Percentiles rank a stretch among this genome's conserved stretches.
These are phyloP conservation scores for Bruguiera parviflora DNA, from an alignment of 345 rosid species.

Conservation along the genomic window DNA sequence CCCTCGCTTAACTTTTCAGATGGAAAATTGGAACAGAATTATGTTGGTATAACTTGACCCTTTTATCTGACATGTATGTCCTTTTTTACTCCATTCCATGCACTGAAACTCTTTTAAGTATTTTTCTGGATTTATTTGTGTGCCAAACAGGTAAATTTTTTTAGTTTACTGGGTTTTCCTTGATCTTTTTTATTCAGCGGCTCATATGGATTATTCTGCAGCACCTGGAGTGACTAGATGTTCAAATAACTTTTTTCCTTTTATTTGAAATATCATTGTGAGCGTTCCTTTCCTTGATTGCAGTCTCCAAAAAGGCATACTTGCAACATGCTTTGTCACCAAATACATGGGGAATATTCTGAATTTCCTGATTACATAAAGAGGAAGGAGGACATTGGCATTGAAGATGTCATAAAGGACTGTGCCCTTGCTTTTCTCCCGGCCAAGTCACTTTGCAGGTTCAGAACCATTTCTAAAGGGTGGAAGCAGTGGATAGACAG, in stretches of 20 bases:
- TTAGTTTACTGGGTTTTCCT: no score
- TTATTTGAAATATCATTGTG: background rate
- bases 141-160: no score
- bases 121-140: no score
- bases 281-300: background rate
- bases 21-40: no score
- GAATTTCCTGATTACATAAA: background rate
- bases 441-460: conserved; percentile 40
- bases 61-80: no score
- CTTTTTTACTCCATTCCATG: no score
- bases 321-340: background rate
- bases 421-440: conserved; percentile 39
- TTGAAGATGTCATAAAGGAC: conserved; percentile 25
- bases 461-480: conserved; percentile 37
- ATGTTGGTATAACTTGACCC: no score
- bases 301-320: conserved; percentile 1
- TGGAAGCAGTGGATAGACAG: conserved; percentile 32
- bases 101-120: no score
- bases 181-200: no score
- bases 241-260: background rate
- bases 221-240: no score
- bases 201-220: no score
- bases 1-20: no score
- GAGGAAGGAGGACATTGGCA: background rate
- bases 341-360: background rate